These are phyloP conservation scores for Corylus avellana DNA, from an alignment of 306 rosid species.

Conservation along the genomic window DNA sequence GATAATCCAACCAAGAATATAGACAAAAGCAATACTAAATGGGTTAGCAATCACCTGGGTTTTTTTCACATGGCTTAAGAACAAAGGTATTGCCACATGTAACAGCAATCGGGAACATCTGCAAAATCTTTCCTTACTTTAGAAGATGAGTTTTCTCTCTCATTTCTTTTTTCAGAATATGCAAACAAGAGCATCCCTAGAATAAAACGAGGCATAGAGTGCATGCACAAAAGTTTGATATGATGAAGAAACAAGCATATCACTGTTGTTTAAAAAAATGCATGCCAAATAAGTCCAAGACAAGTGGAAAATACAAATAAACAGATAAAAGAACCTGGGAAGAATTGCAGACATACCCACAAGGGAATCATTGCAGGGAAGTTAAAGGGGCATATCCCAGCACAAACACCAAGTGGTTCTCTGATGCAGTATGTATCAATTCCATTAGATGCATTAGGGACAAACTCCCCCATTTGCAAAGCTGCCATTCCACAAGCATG, in stretches of 20 bases:
- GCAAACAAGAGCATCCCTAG: conserved; percentile 13
- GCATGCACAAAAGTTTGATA: not conserved
- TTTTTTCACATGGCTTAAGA: conserved; percentile 69
- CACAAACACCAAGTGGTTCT: conserved; percentile 90
- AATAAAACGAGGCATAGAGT: not conserved
- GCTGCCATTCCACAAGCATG: conserved; percentile 73
- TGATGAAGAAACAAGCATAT: not conserved
- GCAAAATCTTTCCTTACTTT: conserved; percentile 31
- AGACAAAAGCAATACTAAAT: conserved; percentile 13
- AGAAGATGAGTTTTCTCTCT: conserved; percentile 10
- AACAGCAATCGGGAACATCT: conserved; percentile 78
- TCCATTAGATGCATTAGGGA: conserved; percentile 66
- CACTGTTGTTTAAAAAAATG: not conserved
- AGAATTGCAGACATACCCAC: conserved; percentile 58
- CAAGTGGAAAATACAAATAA: conserved; percentile 9
- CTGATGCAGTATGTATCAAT: conserved; percentile 67
- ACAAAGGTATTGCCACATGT: conserved; percentile 78
- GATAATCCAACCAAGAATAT: conserved; percentile 7
- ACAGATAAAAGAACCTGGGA: conserved; percentile 7
- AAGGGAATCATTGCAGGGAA: conserved; percentile 60
- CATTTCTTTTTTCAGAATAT: not conserved
- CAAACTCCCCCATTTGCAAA: conserved; percentile 68
- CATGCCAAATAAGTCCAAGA: conserved; percentile 2
- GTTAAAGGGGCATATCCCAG: conserved; percentile 72
- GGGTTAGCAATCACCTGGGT: conserved; percentile 51